Evolutionary conservation across 495 filamentous ascomycete genomes (phyloP), one percentile per base, ranked within the genome.

Genomic region (Copromyces sp.): DNA sequence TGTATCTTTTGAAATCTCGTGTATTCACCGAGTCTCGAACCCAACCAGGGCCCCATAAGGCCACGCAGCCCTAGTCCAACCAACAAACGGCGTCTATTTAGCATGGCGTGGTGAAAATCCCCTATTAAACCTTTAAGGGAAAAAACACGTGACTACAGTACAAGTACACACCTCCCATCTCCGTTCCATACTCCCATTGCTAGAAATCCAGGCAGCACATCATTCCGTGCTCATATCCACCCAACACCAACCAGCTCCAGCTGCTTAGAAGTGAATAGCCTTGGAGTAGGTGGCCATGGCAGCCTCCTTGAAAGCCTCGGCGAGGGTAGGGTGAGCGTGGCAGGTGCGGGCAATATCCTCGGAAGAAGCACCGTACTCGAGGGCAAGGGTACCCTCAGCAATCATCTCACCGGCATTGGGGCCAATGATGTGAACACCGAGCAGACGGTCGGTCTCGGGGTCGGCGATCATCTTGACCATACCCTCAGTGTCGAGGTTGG

Each of bases 291-390:
- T 97, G 74, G 93, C 93, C 95, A 99, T 99, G 72, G 95, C 95
- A 75, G 95, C 95, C 90, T 99, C 95, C 88, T 99, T 99, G 87
- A 99, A 98, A 61, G 95, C 95, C 87, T 99, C 95, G 17, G 94
- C 89, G 71, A 98, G 88, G 72, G 95, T 98, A 72, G 95, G 95
- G 87, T 99, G 95, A 65, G 95, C 95, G 85, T 99, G 95, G 83
- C 93, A 94, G 71, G 95, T 98, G 77, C 95, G 90, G 72, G 91
- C 95, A 78, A 99, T 91, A 84, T 98, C 96, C 87, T 98, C 95
- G 78, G 89, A 92, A 73, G 91, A 94, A 35, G 95, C 95, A 70
- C 95, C 95, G 81, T 98, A 99, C 87, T 99, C 95, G 69, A 99
- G 84, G 70, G 95, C 96, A 76, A 99, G 86, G 47, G 94, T 95